Evolutionary conservation across 2,329 filamentous ascomycete genomes (phyloP).

Genomic region (Diplodia sapinea): DNA sequence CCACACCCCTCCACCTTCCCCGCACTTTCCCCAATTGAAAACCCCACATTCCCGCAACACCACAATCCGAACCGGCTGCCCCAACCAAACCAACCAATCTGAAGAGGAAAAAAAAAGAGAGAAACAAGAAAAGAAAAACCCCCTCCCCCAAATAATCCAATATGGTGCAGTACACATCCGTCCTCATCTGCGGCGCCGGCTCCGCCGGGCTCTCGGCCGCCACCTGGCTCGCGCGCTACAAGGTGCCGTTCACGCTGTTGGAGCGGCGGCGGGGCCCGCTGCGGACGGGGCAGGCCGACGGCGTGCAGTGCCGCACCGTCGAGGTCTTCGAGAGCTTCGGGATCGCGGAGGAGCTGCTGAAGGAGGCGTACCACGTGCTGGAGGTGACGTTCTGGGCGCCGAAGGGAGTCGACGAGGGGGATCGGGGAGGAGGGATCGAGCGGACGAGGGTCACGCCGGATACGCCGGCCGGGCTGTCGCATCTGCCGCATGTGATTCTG

Average conservation of each 20-base stretch:
- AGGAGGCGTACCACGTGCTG: slow-evolving; percentile 70
- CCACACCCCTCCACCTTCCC: not conserved
- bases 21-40: not conserved
- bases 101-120: not conserved
- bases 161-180: slow-evolving; percentile 35
- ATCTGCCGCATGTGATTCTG: slow-evolving; percentile 70
- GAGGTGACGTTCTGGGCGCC: slow-evolving; percentile 62
- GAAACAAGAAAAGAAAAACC: not conserved
- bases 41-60: not conserved
- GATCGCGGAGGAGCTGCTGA: slow-evolving; percentile 66
- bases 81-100: not conserved
- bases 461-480: slow-evolving; percentile 61
- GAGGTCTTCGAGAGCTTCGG: slow-evolving; percentile 78
- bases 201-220: slow-evolving; percentile 67
- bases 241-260: slow-evolving; percentile 63
- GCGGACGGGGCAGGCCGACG: slow-evolving; percentile 66
- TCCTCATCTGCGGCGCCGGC: slow-evolving; percentile 66
- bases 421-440: slow-evolving; percentile 46
- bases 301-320: slow-evolving; percentile 68
- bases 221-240: slow-evolving; percentile 64
- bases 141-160: not conserved
- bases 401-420: slow-evolving; percentile 31
- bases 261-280: slow-evolving; percentile 63
- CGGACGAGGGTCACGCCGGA: slow-evolving; percentile 60
- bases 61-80: not conserved